A percentile compares a stretch with the other conserved stretches of the same genome.
Evolutionary conservation across 1,139 yeast species (phyloP).

Genomic region (Lodderomyces orthopsilosis): DNA sequence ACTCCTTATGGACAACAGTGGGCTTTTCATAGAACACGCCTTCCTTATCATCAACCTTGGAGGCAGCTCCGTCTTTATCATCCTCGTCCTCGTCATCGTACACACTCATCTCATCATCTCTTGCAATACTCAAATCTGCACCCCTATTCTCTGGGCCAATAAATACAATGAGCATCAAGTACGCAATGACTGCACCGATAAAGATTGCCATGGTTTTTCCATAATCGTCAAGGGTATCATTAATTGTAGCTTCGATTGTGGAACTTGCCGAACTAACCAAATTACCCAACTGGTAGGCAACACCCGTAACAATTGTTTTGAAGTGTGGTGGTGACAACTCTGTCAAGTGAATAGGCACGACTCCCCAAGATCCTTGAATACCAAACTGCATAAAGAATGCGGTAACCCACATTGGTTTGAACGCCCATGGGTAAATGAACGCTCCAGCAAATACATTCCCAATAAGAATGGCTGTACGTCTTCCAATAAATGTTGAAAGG

Average conservation of each 20-base stretch:
- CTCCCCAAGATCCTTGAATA: conserved; percentile 90
- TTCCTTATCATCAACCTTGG: conserved; percentile 7
- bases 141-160: conserved; percentile 73
- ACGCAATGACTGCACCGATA: conserved; percentile 73
- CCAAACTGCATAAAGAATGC: conserved; percentile 80
- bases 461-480: conserved; percentile 38
- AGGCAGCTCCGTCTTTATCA: conserved; percentile 6
- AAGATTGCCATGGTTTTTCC: conserved; percentile 74
- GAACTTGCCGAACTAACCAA: conserved; percentile 80
- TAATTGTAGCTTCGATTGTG: conserved; percentile 71
- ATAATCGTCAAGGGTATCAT: conserved; percentile 24
- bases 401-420: conserved; percentile 53
- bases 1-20: conserved; percentile 9
- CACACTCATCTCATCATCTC: conserved; percentile 18
- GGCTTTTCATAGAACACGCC: conserved; percentile 10
- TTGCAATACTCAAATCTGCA: conserved; percentile 27
- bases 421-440: conserved; percentile 73
- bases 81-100: conserved; percentile 10
- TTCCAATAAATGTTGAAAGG: conserved; percentile 33
- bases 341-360: conserved; percentile 71
- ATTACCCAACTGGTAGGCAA: conserved; percentile 81
- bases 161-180: conserved; percentile 53
- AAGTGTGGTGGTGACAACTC: conserved; percentile 78
- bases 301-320: conserved; percentile 71
- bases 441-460: conserved; percentile 70